Percentiles rank a stretch among this genome's conserved stretches.
These are phyloP conservation scores for Daedaleopsis sinensis DNA, from an alignment of 768 basidiomycete genomes.

Conservation along the genomic window DNA sequence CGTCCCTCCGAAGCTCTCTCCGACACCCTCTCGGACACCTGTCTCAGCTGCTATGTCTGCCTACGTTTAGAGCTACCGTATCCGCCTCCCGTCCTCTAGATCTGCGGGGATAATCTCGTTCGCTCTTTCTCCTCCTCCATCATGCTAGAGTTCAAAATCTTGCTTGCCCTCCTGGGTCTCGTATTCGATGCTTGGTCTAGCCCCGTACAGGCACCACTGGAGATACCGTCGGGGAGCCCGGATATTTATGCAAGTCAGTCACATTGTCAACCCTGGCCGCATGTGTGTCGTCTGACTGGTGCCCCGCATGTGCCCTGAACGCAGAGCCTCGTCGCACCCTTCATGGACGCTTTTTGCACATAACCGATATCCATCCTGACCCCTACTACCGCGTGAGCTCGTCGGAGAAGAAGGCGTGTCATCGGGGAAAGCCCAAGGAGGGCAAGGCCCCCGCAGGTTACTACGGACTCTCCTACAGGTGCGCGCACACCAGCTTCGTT, in stretches of 20 bases:
- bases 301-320: conserved; percentile 1
- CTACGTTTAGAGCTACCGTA: conserved; percentile 16
- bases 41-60: conserved; percentile 6
- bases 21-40: background rate
- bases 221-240: conserved; percentile 37
- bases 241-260: conserved; percentile 26
- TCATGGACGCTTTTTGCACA: conserved; percentile 76
- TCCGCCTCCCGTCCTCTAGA: conserved; percentile 5
- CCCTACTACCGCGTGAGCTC: conserved; percentile 57
- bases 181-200: conserved; percentile 35
- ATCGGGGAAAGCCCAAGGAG: conserved; percentile 59
- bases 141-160: conserved; percentile 25
- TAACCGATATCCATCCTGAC: conserved; percentile 87
- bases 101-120: conserved; percentile 4
- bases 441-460: conserved; percentile 54
- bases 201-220: conserved; percentile 46
- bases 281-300: conserved; percentile 21
- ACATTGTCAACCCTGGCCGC: background rate
- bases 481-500: conserved; percentile 27
- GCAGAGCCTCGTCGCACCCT: conserved; percentile 44
- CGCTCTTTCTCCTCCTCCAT: background rate
- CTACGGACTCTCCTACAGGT: conserved; percentile 75
- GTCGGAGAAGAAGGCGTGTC: conserved; percentile 67
- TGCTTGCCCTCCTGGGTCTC: conserved; percentile 23
- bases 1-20: conserved; percentile 1